Evolutionary conservation across 73 alveolate genomes (phyloP).

Genomic region (Effrenium voratum): DNA sequence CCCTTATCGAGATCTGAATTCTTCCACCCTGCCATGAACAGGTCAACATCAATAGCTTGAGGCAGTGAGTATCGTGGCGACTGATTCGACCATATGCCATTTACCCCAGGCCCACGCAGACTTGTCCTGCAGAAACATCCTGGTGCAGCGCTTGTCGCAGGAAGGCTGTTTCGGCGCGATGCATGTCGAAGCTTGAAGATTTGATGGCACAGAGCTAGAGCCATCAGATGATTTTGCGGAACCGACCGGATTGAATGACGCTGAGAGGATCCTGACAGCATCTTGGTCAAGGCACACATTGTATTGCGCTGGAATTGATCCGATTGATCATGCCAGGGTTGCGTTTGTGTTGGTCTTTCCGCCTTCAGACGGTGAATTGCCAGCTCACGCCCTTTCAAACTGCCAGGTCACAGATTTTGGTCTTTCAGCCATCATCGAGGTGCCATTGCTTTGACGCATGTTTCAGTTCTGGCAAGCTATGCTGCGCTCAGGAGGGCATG

Average conservation of each 20-base stretch:
- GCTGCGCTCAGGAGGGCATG: slow-evolving; percentile 2
- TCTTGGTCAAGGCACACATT: slow-evolving; percentile 36
- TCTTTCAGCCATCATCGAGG: slow-evolving; percentile 41
- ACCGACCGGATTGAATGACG: neutral
- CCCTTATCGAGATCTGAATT: too few species aligned
- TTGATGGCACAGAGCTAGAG: too few species aligned
- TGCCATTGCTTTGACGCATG: neutral
- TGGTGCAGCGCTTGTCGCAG: neutral
- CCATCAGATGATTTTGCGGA: too few species aligned
- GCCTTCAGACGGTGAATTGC: too few species aligned
- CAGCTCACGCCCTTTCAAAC: neutral
- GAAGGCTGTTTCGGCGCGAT: neutral
- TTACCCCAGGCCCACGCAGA: neutral
- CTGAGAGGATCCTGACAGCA: slow-evolving; percentile 35
- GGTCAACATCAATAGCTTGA: too few species aligned
- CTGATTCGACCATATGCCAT: too few species aligned
- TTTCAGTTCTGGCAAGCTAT: neutral
- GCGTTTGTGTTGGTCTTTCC: too few species aligned
- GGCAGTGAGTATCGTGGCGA: too few species aligned
- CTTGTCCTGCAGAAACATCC: slow-evolving; percentile 21
- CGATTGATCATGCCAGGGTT: neutral
- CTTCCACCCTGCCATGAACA: too few species aligned
- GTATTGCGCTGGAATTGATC: neutral
- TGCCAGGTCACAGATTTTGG: slow-evolving; percentile 59
- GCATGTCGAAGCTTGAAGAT: too few species aligned